These are phyloP conservation scores for Camptophora hylomeconis DNA, from an alignment of 2,329 filamentous ascomycete species.

Conservation along the genomic window DNA sequence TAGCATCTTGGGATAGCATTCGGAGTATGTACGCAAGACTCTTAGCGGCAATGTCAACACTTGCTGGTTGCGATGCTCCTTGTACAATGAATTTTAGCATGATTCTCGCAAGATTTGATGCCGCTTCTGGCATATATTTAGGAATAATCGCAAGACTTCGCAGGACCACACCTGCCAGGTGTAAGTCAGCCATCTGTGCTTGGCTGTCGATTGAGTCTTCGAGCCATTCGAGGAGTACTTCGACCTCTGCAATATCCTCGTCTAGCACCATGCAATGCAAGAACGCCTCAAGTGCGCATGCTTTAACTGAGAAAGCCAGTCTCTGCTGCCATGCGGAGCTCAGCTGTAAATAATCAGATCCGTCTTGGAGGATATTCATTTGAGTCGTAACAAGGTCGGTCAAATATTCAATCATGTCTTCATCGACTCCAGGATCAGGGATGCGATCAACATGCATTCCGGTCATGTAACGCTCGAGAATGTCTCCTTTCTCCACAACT, in stretches of 20 bases:
- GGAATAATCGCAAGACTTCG: slow-evolving; percentile 74
- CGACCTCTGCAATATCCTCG: slow-evolving; percentile 66
- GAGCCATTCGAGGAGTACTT: slow-evolving; percentile 71
- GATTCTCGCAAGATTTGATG: slow-evolving; percentile 62
- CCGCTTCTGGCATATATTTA: slow-evolving; percentile 57
- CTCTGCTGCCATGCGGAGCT: slow-evolving; percentile 77
- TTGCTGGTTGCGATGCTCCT: slow-evolving; percentile 54
- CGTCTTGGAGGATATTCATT: slow-evolving; percentile 75
- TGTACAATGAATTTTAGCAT: slow-evolving; percentile 83
- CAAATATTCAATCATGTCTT: slow-evolving; percentile 41
- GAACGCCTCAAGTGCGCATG: slow-evolving; percentile 67
- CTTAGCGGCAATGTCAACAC: slow-evolving; percentile 65
- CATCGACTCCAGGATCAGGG: slow-evolving; percentile 20
- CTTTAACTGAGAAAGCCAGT: slow-evolving; percentile 75
- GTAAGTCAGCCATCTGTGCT: slow-evolving; percentile 67
- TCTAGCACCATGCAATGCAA: slow-evolving; percentile 75
- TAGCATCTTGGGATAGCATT: slow-evolving; percentile 74
- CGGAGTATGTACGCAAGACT: slow-evolving; percentile 72
- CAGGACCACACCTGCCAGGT: slow-evolving; percentile 64
- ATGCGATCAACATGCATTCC: slow-evolving; percentile 32
- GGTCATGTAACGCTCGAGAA: slow-evolving; percentile 62
- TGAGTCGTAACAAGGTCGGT: slow-evolving; percentile 66
- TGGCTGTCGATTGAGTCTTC: slow-evolving; percentile 69
- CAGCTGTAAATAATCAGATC: slow-evolving; percentile 77
- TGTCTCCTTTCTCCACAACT: slow-evolving; percentile 46